Evolutionary conservation across 768 basidiomycete genomes (phyloP), one percentile per base, ranked within the genome.

Genomic region (Mycena rebaudengoi): DNA sequence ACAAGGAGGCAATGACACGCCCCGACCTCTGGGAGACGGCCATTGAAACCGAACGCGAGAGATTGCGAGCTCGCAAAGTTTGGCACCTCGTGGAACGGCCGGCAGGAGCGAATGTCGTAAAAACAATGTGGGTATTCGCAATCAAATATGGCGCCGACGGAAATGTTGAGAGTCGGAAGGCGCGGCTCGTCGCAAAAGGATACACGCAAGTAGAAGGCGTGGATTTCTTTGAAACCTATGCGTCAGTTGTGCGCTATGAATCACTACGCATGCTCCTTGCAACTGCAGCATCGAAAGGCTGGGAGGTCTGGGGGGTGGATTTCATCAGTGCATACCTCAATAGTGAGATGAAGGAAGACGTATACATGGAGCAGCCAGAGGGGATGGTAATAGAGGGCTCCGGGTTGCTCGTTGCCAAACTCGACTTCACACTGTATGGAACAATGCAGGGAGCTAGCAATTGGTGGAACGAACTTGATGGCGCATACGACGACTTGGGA

Each of bases 101-200:
- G 0, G 16, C 2, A 1, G 43, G 43, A 1, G 55, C 55, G 14
- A 56, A 56, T 37, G 8, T 56, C 43, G 7, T 56, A 32, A 46
- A 56, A 6, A 45, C 43, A 5, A 69, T 64, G 57, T 67, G 71
- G 66, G 60, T 73, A 4, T 76, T 74, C 63, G 66, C 52, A 18
- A 33, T 68, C 10, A 82, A 82, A 57, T 57, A 56, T 20, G 68
- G 78, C 40, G 61, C 57, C 0, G 45, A 71, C 10, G 80, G 79
- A 13, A 65, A 59, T 0, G 44, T 79, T 10, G 56, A 35, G 2
- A 54, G 59, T 0, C 68, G 72, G 61, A 82, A 82, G 62, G 83
- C 79, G 0, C 50, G 78, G 0, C 69, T 85, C 0, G 81, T 85
- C 0, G 80, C 81, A 0, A 71, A 79, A 56, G 79, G 85, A 0